phyloP scores from a whole-genome alignment of 202 grass and related monocot species.

The Carex arenaria region DNA sequence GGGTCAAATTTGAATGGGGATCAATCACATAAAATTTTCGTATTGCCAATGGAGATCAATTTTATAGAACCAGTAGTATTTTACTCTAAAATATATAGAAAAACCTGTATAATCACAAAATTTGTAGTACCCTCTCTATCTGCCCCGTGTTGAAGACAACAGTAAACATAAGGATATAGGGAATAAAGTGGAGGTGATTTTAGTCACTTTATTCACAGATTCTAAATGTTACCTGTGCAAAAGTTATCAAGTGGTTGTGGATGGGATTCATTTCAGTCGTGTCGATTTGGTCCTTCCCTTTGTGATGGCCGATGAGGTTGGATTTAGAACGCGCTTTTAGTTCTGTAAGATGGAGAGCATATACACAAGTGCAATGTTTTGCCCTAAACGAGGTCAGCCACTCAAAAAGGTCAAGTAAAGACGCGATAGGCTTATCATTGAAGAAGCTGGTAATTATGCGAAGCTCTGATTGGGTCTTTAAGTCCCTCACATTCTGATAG shows the following conservation, averaged over 20 bases:
- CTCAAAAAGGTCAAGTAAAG: neutral
- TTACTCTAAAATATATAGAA: no score
- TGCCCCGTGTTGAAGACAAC: neutral
- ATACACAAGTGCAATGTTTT: neutral
- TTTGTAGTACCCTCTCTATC: no score
- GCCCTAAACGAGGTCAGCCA: no score
- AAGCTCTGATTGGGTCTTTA: slow-evolving; percentile 1
- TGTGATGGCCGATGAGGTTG: neutral
- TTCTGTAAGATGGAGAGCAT: neutral
- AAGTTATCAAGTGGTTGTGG: neutral
- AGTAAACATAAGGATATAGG: neutral
- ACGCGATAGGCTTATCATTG: neutral
- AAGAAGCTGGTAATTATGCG: neutral
- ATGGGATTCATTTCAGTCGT: neutral
- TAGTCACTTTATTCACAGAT: neutral
- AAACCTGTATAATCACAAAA: no score
- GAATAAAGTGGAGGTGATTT: neutral
- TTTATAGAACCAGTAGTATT: no score
- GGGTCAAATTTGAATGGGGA: no score
- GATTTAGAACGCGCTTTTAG: neutral
- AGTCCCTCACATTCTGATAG: neutral
- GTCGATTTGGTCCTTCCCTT: neutral
- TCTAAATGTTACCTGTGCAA: neutral
- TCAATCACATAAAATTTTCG: no score
- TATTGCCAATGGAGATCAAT: no score